A percentile compares a stretch with the other conserved stretches of the same genome.
phyloP scores from a whole-genome alignment of 139 green algal genomes.

The Auxenochlorella protothecoides region DNA sequence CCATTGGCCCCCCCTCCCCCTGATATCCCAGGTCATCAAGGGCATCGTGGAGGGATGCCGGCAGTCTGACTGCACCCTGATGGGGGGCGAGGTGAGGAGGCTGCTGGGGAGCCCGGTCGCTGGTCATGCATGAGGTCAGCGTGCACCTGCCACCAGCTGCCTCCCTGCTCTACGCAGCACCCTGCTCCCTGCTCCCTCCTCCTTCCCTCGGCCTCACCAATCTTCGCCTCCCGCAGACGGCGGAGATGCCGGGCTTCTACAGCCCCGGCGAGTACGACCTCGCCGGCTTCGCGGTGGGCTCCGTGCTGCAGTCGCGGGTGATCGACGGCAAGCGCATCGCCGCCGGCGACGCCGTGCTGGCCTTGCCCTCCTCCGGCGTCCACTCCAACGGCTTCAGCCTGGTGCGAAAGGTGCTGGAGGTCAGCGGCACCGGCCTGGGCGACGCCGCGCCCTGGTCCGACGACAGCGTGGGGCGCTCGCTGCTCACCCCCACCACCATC shows the following conservation, averaged over 20 bases:
- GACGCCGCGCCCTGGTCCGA: constrained; percentile 51
- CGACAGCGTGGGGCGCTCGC: constrained; percentile 43
- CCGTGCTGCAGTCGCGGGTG: constrained; percentile 83
- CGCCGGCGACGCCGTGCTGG: constrained; percentile 80
- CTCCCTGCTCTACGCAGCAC: too few species aligned
- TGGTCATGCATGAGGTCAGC: too few species aligned
- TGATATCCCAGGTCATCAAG: constrained; percentile 67
- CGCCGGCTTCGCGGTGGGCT: constrained; percentile 93
- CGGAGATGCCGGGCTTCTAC: constrained; percentile 98
- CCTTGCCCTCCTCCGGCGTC: constrained; percentile 69
- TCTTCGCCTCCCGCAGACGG: constrained; percentile 44
- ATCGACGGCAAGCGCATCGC: constrained; percentile 79
- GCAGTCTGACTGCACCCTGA: constrained; percentile 73
- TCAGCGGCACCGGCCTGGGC: constrained; percentile 38
- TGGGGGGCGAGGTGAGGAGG: constrained; percentile 71
- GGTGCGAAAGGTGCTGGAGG: constrained; percentile 70
- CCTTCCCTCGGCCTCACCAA: too few species aligned
- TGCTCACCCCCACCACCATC: constrained; percentile 56
- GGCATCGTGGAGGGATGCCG: constrained; percentile 94
- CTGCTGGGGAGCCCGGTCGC: too few species aligned
- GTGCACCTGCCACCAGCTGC: too few species aligned
- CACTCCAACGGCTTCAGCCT: constrained; percentile 97
- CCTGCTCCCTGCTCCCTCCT: background rate
- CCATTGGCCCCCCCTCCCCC: too few species aligned
- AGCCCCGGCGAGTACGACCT: constrained; percentile 95